Evolutionary conservation across 1,284 basidiomycete species (phyloP).

Genomic region (Grifola frondosa): DNA sequence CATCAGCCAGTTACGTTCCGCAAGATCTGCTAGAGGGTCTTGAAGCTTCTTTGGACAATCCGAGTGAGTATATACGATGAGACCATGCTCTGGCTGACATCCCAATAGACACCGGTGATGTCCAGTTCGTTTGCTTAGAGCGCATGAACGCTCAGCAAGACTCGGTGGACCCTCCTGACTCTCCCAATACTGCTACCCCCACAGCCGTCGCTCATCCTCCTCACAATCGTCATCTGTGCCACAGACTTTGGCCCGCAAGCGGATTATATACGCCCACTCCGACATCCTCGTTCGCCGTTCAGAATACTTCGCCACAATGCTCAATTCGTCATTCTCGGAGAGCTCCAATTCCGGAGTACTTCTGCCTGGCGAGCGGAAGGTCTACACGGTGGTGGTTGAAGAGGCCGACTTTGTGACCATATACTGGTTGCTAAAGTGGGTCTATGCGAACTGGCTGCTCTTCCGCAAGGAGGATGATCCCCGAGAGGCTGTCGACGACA

Average conservation of each 20-base stretch:
- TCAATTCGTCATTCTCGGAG: slow-evolving; percentile 72
- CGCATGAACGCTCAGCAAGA: slow-evolving; percentile 37
- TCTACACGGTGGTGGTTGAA: slow-evolving; percentile 71
- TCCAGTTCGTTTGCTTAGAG: slow-evolving; percentile 72
- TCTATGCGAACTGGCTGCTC: slow-evolving; percentile 75
- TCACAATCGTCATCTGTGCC: slow-evolving; percentile 42
- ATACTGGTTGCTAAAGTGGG: slow-evolving; percentile 81
- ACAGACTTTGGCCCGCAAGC: slow-evolving; percentile 56
- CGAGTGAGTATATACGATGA: slow-evolving; percentile 43
- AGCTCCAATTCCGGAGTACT: slow-evolving; percentile 37
- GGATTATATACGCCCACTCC: slow-evolving; percentile 79
- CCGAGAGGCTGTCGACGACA: slow-evolving; percentile 57
- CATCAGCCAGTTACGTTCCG: slow-evolving; percentile 64
- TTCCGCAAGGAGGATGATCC: slow-evolving; percentile 68
- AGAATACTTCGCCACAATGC: slow-evolving; percentile 81
- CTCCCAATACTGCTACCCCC: slow-evolving; percentile 24
- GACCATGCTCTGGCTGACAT: slow-evolving; percentile 8
- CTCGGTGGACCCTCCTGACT: slow-evolving; percentile 20
- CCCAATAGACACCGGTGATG: slow-evolving; percentile 47
- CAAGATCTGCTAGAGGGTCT: slow-evolving; percentile 61
- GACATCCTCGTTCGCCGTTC: slow-evolving; percentile 71
- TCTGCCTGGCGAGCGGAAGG: slow-evolving; percentile 50
- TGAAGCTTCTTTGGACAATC: slow-evolving; percentile 61
- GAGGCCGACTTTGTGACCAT: slow-evolving; percentile 82
- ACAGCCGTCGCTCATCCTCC: slow-evolving; percentile 36